Evolutionary conservation across 805 yeast genomes (phyloP), one percentile per base, ranked within the genome.

Genomic region (Kregervanrija delftensis): DNA sequence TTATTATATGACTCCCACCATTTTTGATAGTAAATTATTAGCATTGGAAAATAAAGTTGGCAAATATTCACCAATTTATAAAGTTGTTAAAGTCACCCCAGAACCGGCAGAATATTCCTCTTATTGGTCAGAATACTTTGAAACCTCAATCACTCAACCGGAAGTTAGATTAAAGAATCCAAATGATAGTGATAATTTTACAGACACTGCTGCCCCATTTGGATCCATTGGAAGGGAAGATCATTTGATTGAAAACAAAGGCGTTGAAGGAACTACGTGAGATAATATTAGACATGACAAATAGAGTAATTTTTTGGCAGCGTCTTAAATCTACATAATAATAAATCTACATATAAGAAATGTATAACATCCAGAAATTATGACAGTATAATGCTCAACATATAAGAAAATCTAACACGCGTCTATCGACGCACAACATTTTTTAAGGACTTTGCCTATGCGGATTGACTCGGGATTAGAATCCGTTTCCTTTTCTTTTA

Each of bases 121-220:
- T 28, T 52, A 53, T 30, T 75, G 79, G 78, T 62, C 71, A 35
- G 52, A 71, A 14, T 81, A 81, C 57, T 81, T 73, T 57, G 62
- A 67, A 39, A 58, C 68, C 45, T 71, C 83, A 0, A 64, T 69
- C 32, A 66, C 67, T 12, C 74, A 81, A 49, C 77, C 81, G 1
- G 68, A 68, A 13, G 66, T 68, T 41, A 66, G 73, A 35, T 59
- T 81, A 50, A 72, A 73, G 40, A 81, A 81, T 53, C 86, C 86
- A 8, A 62, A 68, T 52, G 54, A 55, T 0, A 52, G 39, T 11
- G 39, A 13, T 16, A 11, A 36, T 15, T 42, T 42, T 32, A 11
- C 33, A n/a, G 40, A 42, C 5, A 6, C 37, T 5, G 11, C 15
- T 17, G 42, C 33, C 5, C 37, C 42, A 12, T 40, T 40, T 32